These are phyloP conservation scores for Wallacemonas rigidus DNA, from an alignment of 208 protist species.

Conservation along the genomic window DNA sequence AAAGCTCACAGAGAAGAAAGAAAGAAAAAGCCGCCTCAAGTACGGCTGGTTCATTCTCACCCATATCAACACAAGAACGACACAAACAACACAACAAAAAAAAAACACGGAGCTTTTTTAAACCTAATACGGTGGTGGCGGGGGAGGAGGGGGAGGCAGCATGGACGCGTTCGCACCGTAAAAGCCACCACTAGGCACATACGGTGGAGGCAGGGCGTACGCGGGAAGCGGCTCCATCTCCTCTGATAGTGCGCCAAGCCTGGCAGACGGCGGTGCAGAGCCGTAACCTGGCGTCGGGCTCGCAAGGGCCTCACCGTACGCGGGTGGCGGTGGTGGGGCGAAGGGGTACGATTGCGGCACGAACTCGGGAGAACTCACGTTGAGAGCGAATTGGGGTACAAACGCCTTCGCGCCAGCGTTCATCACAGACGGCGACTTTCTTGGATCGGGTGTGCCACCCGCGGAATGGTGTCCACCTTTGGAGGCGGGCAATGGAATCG, in stretches of 20 bases:
- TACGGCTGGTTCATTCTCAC: no score
- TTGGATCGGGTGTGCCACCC: not conserved
- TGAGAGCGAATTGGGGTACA: slow-evolving; percentile 51
- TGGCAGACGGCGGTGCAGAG: slow-evolving; percentile 39
- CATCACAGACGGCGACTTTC: slow-evolving; percentile 45
- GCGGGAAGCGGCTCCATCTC: slow-evolving; percentile 23
- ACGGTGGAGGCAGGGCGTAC: slow-evolving; percentile 46
- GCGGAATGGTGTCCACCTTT: not conserved
- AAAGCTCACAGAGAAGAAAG: not conserved
- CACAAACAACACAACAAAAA: not conserved
- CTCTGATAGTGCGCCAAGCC: slow-evolving; percentile 26
- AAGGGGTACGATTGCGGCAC: slow-evolving; percentile 26
- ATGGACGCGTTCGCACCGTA: not conserved
- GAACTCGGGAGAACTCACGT: slow-evolving; percentile 52
- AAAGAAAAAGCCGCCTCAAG: not conserved
- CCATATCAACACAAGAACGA: not conserved
- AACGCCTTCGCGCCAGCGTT: slow-evolving; percentile 85
- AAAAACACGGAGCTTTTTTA: slow-evolving; percentile 1
- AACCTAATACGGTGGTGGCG: slow-evolving; percentile 25
- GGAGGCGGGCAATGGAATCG: slow-evolving; percentile 1
- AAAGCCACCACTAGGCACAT: slow-evolving; percentile 10
- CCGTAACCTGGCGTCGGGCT: slow-evolving; percentile 24
- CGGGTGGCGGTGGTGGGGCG: slow-evolving; percentile 30
- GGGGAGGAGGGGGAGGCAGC: slow-evolving; percentile 4
- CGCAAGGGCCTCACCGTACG: slow-evolving; percentile 24